Conservation (phyloP, 2,329 filamentous ascomycete genomes). For the Neofusicoccum ribis region DNA sequence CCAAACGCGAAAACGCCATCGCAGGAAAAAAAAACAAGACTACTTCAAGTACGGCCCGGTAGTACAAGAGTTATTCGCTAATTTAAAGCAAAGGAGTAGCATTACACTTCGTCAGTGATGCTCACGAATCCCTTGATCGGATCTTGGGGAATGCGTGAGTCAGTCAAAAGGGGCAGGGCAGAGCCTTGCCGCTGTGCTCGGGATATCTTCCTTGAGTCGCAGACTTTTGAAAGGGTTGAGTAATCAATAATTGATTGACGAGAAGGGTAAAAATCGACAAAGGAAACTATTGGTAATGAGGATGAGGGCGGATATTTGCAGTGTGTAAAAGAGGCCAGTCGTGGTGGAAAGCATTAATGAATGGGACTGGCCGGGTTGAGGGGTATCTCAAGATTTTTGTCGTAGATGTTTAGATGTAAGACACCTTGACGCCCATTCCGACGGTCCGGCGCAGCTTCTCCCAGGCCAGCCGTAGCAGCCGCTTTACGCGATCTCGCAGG, state of each 20-base stretch:
- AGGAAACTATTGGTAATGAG: constrained; percentile 2
- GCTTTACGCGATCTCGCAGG: constrained; percentile 71
- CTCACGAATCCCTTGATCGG: not conserved
- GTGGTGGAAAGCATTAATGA: not conserved
- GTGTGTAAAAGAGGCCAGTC: not conserved
- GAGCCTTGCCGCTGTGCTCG: not conserved
- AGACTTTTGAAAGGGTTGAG: not conserved
- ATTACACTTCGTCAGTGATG: constrained; percentile 10
- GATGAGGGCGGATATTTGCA: constrained; percentile 10
- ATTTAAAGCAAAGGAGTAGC: not conserved
- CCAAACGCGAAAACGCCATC: not conserved
- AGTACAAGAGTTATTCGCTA: not conserved
- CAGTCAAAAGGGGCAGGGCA: not conserved
- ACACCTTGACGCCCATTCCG: constrained; percentile 96
- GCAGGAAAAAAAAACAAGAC: not conserved
- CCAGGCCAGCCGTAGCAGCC: constrained; percentile 71
- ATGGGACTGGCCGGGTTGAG: not conserved
- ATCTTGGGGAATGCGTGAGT: not conserved
- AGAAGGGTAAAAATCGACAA: constrained; percentile 1
- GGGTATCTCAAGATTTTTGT: not conserved
- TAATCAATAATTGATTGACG: not conserved
- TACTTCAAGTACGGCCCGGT: no score
- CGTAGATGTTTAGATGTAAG: constrained; percentile 68
- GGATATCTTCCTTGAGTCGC: not conserved
- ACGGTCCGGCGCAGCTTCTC: constrained; percentile 79